These are phyloP conservation scores for Phytophthora multivora DNA, from an alignment of 352 stramenopile genomes.

Conservation along the genomic window DNA sequence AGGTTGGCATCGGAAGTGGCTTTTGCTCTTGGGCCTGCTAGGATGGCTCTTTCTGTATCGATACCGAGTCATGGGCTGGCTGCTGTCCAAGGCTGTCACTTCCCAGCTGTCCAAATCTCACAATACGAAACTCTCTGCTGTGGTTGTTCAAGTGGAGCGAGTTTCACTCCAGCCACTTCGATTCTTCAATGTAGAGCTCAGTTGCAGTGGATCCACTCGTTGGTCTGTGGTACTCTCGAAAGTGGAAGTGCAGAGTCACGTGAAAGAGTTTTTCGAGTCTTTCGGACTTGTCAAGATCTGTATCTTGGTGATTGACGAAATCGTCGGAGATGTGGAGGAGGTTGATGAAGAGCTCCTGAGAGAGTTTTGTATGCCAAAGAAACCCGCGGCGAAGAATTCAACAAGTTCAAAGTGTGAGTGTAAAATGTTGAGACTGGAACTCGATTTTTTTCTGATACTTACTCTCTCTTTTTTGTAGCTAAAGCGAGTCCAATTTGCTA, in stretches of 20 bases:
- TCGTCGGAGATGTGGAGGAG: conserved; percentile 39
- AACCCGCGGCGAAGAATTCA: conserved; percentile 1
- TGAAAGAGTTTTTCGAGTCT: conserved; percentile 73
- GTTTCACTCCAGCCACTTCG: conserved; percentile 49
- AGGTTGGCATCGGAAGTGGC: conserved; percentile 71
- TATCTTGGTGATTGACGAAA: conserved; percentile 55
- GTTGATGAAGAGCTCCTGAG: conserved; percentile 46
- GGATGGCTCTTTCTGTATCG: conserved; percentile 60
- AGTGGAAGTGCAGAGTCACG: conserved; percentile 51
- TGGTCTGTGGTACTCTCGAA: conserved; percentile 55
- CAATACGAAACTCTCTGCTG: conserved; percentile 14
- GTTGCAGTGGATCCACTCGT: conserved; percentile 15
- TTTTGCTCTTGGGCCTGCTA: conserved; percentile 44
- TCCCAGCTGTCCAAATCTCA: conserved; percentile 40
- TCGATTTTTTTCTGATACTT: not conserved
- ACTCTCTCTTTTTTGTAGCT: conserved; percentile 5
- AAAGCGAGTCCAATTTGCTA: conserved; percentile 55
- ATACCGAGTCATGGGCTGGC: conserved; percentile 56
- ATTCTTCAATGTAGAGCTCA: conserved; percentile 55
- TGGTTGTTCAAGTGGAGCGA: conserved; percentile 47
- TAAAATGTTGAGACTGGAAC: not conserved
- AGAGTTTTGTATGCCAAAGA: conserved; percentile 26
- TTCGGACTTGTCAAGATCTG: conserved; percentile 79
- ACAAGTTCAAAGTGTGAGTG: conserved; percentile 12
- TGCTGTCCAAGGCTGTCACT: conserved; percentile 50